phyloP scores from a whole-genome alignment of 768 basidiomycete species.

The Termitomyces sp. region DNA sequence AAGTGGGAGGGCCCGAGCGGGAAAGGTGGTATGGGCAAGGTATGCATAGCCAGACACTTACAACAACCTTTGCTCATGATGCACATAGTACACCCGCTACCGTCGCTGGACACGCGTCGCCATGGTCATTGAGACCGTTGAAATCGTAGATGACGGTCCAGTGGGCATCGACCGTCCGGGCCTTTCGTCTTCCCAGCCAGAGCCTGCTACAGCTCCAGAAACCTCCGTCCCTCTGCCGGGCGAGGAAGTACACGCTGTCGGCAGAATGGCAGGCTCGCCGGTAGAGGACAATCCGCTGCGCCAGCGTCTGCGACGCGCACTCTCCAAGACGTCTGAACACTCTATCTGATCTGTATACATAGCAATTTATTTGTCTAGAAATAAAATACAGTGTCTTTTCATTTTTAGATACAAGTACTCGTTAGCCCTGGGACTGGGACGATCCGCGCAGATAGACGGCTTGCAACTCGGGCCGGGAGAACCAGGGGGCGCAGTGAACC shows the following conservation, averaged over 20 bases:
- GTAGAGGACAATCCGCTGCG: constrained; percentile 18
- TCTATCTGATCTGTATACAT: no score
- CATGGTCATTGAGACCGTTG: constrained; percentile 65
- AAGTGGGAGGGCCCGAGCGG: constrained; percentile 82
- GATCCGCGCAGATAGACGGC: background rate
- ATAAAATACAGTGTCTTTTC: background rate
- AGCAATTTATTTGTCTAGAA: background rate
- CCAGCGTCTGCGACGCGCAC: constrained; percentile 21
- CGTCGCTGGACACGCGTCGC: constrained; percentile 86
- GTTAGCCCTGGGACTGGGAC: background rate
- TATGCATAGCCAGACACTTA: no score
- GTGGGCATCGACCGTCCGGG: constrained; percentile 20
- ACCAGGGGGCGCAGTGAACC: constrained; percentile 2
- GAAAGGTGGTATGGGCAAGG: constrained; percentile 86
- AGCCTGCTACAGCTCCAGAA: background rate
- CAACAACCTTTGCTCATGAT: background rate
- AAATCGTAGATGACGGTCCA: constrained; percentile 39
- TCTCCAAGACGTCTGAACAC: constrained; percentile 19
- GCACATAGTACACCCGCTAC: constrained; percentile 70
- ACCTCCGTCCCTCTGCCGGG: background rate
- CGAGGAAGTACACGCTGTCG: constrained; percentile 8
- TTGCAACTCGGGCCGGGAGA: no score
- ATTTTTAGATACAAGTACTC: background rate
- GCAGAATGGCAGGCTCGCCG: constrained; percentile 11
- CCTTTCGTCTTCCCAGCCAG: background rate